Percentiles rank a stretch among this genome's conserved stretches.
Evolutionary conservation across 345 rosid species (phyloP).

Genomic region (Melaleuca alternifolia): DNA sequence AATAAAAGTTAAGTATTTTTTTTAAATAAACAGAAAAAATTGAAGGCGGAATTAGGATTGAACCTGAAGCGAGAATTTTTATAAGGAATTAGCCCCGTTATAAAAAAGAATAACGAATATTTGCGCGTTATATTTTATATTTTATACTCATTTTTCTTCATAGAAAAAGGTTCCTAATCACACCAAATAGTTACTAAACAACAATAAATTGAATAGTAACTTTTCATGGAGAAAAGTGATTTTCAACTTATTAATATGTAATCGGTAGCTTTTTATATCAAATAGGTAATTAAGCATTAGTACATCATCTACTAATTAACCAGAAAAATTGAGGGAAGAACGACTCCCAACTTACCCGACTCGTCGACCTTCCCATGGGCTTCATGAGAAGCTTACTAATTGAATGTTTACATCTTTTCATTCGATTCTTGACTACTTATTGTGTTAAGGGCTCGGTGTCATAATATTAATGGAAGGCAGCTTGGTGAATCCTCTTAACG

Average conservation of each 20-base stretch:
- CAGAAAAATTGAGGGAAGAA: not conserved
- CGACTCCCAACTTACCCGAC: not conserved
- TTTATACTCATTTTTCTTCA: not conserved
- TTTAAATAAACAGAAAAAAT: not conserved
- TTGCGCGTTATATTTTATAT: too few species aligned
- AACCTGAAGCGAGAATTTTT: not conserved
- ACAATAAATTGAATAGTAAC: not conserved
- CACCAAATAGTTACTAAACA: not conserved
- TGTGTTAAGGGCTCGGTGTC: not conserved
- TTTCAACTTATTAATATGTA: not conserved
- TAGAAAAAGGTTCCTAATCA: not conserved
- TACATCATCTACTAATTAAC: not conserved
- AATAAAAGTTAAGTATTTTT: not conserved
- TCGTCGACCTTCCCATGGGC: not conserved
- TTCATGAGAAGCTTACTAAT: not conserved
- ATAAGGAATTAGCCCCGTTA: not conserved
- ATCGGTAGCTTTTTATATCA: not conserved
- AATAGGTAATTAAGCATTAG: not conserved
- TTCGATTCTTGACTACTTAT: not conserved
- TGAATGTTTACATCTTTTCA: not conserved
- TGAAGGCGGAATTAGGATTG: not conserved
- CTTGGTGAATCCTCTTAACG: fast-evolving
- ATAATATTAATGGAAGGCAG: not conserved
- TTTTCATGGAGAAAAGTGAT: not conserved
- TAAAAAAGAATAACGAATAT: not conserved